These are phyloP conservation scores for Aspergillus sojae DNA, from an alignment of 2,329 filamentous ascomycete species.

Conservation along the genomic window DNA sequence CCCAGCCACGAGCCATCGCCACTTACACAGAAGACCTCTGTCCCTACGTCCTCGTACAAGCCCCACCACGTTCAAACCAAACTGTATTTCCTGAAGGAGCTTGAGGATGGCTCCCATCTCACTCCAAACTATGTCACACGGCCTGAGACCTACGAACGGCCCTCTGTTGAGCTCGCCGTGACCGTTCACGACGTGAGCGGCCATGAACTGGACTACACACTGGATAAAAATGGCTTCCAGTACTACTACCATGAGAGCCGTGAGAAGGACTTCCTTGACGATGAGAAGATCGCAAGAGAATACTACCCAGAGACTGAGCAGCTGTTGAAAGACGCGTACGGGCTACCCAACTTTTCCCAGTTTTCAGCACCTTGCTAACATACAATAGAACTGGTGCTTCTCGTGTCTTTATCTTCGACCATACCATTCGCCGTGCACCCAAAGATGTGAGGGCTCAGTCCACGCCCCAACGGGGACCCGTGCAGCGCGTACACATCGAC, in stretches of 20 bases:
- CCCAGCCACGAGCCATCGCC: constrained; percentile 12
- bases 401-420: constrained; percentile 53
- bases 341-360: background rate
- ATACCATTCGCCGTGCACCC: constrained; percentile 49
- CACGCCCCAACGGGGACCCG: constrained; percentile 45
- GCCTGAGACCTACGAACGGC: constrained; percentile 47
- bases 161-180: constrained; percentile 41
- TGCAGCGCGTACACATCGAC: constrained; percentile 56
- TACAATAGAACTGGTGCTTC: constrained; percentile 43
- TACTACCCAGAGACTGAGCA: constrained; percentile 54
- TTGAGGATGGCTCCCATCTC: constrained; percentile 48
- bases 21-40: constrained; percentile 15
- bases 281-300: constrained; percentile 42
- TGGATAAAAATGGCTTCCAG: constrained; percentile 52
- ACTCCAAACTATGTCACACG: constrained; percentile 38
- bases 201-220: constrained; percentile 45
- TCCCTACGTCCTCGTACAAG: constrained; percentile 21
- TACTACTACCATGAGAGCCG: constrained; percentile 44
- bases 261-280: constrained; percentile 45
- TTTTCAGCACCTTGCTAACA: background rate
- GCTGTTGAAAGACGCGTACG: constrained; percentile 46
- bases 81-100: constrained; percentile 52
- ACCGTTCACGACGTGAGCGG: constrained; percentile 47
- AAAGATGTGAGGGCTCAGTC: constrained; percentile 37
- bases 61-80: constrained; percentile 44